Evolutionary conservation across 164 flowering plant species (phyloP).

Genomic region (Cinnamomum chago): DNA sequence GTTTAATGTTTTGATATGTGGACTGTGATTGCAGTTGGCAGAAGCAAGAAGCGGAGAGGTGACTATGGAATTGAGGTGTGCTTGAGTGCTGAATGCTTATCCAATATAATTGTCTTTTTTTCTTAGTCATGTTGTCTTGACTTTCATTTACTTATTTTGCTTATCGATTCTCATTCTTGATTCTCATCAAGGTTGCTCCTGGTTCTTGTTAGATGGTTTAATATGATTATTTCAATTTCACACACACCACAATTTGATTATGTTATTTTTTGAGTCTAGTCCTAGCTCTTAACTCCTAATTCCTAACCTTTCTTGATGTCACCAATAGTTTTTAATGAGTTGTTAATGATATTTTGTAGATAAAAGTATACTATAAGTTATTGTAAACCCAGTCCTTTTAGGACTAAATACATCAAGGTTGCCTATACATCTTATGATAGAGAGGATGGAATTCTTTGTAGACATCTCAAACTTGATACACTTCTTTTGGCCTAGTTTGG

Average conservation of each 20-base stretch:
- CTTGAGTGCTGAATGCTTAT: not conserved
- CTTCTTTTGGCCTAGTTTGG: no score
- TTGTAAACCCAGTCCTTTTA: no score
- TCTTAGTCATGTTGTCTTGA: not conserved
- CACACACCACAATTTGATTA: not conserved
- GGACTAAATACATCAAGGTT: no score
- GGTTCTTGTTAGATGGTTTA: not conserved
- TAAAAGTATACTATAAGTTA: no score
- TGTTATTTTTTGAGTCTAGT: not conserved
- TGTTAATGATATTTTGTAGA: no score
- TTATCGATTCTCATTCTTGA: not conserved
- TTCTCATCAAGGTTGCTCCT: not conserved
- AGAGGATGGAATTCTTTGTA: no score
- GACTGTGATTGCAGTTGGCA: slow-evolving; percentile 40
- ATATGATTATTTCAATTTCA: not conserved
- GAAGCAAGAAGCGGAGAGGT: slow-evolving; percentile 68
- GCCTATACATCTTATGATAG: no score
- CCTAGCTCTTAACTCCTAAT: no score
- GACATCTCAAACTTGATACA: no score
- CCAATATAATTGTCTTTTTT: not conserved
- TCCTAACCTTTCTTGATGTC: no score
- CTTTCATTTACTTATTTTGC: no score
- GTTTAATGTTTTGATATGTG: not conserved
- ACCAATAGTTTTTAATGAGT: no score
- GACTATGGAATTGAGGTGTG: slow-evolving; percentile 54